These are phyloP conservation scores for Lasiodiplodia citricola DNA, from an alignment of 2,329 filamentous ascomycete genomes.

Conservation along the genomic window DNA sequence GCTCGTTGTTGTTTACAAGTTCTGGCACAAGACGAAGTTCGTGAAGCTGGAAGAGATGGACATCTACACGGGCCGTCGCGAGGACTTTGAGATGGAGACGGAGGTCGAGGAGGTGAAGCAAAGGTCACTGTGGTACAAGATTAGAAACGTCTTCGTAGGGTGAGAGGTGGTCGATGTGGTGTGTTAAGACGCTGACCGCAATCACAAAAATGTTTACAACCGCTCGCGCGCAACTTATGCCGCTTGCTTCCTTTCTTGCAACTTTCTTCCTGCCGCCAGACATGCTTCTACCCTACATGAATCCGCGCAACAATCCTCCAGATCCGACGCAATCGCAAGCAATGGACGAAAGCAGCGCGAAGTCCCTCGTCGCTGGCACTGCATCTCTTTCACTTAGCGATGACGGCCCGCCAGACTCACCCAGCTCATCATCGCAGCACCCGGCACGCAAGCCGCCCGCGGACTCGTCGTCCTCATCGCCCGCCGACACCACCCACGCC, in stretches of 20 bases:
- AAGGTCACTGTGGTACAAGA: conserved; percentile 11
- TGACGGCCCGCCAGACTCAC: neutral
- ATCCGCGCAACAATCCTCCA: neutral
- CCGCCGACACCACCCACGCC: neutral
- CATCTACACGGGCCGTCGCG: conserved; percentile 42
- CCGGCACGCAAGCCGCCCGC: neutral
- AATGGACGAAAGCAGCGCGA: neutral
- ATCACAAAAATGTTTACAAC: neutral
- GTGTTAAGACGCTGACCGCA: neutral
- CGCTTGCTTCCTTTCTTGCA: neutral
- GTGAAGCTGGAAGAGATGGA: conserved; percentile 47
- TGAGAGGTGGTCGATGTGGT: neutral
- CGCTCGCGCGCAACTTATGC: neutral
- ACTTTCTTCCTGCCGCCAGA: neutral
- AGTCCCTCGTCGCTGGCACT: neutral
- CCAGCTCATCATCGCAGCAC: too few species aligned
- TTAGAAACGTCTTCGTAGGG: conserved; percentile 18
- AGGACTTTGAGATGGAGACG: conserved; percentile 15
- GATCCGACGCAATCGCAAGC: neutral
- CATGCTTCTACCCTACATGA: neutral
- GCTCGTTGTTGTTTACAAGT: conserved; percentile 30
- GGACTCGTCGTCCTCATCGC: neutral
- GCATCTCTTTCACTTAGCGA: neutral
- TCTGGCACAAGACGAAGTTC: conserved; percentile 40
- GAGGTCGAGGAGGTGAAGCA: conserved; percentile 17